A percentile compares a stretch with the other conserved stretches of the same genome.
These are phyloP conservation scores for Thermomucor indicae-seudaticae DNA, from an alignment of 371 early-diverging fungal genomes.

Conservation along the genomic window DNA sequence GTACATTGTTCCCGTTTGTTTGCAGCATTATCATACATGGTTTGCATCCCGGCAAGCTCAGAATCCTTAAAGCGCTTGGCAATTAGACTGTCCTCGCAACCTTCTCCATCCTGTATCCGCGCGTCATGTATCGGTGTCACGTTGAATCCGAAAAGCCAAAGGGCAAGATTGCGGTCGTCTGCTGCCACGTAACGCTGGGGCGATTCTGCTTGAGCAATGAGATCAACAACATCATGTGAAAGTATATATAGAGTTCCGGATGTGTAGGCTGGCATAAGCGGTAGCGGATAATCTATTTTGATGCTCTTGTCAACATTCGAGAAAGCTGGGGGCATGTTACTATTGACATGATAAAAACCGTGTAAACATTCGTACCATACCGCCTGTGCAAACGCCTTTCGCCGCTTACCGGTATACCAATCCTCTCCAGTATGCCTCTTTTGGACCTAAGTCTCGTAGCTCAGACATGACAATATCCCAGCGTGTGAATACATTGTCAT, in stretches of 20 bases:
- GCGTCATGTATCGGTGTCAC: conserved; percentile 52
- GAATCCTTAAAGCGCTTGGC: conserved; percentile 44
- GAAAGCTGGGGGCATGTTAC: conserved; percentile 39
- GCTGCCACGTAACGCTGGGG: conserved; percentile 47
- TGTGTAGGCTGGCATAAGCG: conserved; percentile 54
- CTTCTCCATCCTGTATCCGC: conserved; percentile 50
- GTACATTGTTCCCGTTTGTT: conserved; percentile 26
- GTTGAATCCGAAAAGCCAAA: conserved; percentile 58
- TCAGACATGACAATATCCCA: conserved; percentile 49
- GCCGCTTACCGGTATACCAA: conserved; percentile 49
- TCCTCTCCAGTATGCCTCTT: conserved; percentile 51
- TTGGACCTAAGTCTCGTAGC: conserved; percentile 24
- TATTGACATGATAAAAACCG: conserved; percentile 7
- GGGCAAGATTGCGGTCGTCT: conserved; percentile 50
- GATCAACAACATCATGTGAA: conserved; percentile 46
- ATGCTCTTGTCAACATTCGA: conserved; percentile 13
- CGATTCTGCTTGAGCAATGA: conserved; percentile 28
- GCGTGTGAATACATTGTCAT: conserved; percentile 62
- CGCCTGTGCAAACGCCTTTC: neutral
- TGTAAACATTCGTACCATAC: neutral
- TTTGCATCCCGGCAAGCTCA: conserved; percentile 18
- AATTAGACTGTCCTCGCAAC: conserved; percentile 55
- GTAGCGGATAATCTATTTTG: conserved; percentile 36
- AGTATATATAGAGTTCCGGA: conserved; percentile 52
- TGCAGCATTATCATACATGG: conserved; percentile 47